phyloP scores from a whole-genome alignment of 73 alveolate genomes.

The Paramecium pentaurelia region DNA sequence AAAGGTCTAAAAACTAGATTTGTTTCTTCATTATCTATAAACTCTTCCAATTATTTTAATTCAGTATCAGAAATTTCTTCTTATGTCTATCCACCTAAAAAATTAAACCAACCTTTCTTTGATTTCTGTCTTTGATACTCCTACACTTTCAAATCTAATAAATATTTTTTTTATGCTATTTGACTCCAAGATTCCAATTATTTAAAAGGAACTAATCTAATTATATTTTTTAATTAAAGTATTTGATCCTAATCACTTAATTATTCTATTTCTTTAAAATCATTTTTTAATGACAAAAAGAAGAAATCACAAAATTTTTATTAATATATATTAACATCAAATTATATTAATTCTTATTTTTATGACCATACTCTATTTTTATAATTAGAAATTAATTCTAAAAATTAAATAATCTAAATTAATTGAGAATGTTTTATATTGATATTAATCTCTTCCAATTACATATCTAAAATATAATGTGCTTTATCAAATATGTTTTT shows the following conservation, averaged over 20 bases:
- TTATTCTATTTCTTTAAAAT: not conserved
- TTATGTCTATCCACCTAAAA: not conserved
- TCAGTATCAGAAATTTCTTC: conserved; percentile 1
- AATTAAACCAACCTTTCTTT: conserved; percentile 10
- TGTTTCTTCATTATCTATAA: not conserved
- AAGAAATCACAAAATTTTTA: not conserved
- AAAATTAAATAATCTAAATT: not conserved
- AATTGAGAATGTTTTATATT: not conserved
- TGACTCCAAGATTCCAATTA: not conserved
- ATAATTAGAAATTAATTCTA: not conserved
- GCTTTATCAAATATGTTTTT: not conserved
- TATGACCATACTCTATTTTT: not conserved
- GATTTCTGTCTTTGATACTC: not conserved
- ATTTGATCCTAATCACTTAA: not conserved
- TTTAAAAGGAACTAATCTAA: not conserved
- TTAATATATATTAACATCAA: not conserved
- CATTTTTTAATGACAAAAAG: not conserved
- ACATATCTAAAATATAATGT: not conserved
- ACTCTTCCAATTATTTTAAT: not conserved
- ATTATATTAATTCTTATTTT: not conserved
- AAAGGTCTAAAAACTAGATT: not conserved
- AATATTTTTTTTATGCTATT: not conserved
- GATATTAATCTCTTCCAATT: not conserved
- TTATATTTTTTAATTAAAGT: not conserved
- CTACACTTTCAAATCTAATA: not conserved